Percentiles rank a stretch among this genome's conserved stretches.
Conservation (phyloP, 2,329 filamentous ascomycete species). For the Colletotrichum caudatum region DNA sequence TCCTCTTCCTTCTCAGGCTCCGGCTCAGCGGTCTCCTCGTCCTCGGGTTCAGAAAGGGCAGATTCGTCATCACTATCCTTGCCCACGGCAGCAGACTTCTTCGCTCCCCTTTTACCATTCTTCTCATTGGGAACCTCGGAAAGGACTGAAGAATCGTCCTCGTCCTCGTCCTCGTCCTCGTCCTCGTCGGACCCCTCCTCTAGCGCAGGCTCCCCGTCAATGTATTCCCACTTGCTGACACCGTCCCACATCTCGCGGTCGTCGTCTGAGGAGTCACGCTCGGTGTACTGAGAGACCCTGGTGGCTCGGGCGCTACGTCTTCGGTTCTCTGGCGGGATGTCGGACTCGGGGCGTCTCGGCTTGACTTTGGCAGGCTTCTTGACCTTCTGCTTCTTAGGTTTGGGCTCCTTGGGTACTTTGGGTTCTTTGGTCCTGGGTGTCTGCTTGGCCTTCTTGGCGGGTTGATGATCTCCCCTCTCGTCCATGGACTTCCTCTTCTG, state of each 20-base stretch:
- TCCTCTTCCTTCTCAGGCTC: constrained; percentile 43
- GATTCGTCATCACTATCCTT: constrained; percentile 41
- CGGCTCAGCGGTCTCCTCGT: constrained; percentile 38
- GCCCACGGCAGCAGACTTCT: constrained; percentile 35
- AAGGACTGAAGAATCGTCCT: constrained; percentile 29
- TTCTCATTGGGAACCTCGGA: constrained; percentile 28
- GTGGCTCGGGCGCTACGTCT: constrained; percentile 65
- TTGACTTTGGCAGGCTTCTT: constrained; percentile 47
- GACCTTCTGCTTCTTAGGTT: constrained; percentile 48
- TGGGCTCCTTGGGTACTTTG: constrained; percentile 44
- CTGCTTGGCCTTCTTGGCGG: constrained; percentile 56
- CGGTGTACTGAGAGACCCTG: constrained; percentile 61
- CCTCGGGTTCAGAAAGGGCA: constrained; percentile 36
- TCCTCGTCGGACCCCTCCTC: constrained; percentile 44
- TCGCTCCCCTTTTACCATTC: constrained; percentile 41
- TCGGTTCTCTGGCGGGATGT: constrained; percentile 55
- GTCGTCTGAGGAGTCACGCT: constrained; percentile 69
- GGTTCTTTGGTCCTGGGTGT: constrained; percentile 48
- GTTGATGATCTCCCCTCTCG: constrained; percentile 61
- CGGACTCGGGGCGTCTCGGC: constrained; percentile 44
- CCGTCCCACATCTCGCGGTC: constrained; percentile 73
- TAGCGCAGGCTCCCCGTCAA: constrained; percentile 48
- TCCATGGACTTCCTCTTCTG: constrained; percentile 70
- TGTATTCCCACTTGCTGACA: constrained; percentile 70
- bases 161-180: constrained; percentile 27